Conservation (phyloP, 225 moss, liverwort and hornwort genomes). For the Pleurozium schreberi region DNA sequence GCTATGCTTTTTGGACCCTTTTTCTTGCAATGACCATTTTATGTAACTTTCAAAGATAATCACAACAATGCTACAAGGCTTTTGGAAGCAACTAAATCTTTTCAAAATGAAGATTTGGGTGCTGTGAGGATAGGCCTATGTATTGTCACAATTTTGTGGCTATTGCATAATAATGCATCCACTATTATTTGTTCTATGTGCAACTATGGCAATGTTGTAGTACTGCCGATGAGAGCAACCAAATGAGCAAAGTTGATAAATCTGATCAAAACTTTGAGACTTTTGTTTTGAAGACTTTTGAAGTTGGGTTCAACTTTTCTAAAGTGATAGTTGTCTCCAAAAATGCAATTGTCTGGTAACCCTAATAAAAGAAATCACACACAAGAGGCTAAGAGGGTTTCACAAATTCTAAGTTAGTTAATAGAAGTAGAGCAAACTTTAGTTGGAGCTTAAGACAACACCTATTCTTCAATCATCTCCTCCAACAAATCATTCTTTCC, state of each 20-base stretch:
- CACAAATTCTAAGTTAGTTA: not conserved
- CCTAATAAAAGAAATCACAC: not conserved
- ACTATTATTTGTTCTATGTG: not conserved
- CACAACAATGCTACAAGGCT: not conserved
- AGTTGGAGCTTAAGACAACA: not conserved
- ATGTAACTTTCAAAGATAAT: not conserved
- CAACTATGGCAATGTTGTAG: not conserved
- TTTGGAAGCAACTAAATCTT: not conserved
- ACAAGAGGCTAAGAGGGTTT: not conserved
- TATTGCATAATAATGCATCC: not conserved
- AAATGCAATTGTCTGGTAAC: not conserved
- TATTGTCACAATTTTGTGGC: not conserved
- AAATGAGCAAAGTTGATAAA: not conserved
- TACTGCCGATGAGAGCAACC: not conserved
- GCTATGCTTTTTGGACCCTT: too few species aligned
- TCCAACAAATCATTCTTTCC: fast-evolving
- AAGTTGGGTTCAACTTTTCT: fast-evolving
- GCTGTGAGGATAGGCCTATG: fast-evolving
- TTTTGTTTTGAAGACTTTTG: not conserved
- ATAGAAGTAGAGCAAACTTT: fast-evolving
- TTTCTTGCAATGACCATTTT: too few species aligned
- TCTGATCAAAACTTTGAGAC: fast-evolving
- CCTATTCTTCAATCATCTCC: fast-evolving
- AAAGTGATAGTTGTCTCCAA: not conserved
- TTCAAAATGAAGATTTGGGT: not conserved